Percentiles rank a stretch among this genome's conserved stretches.
Evolutionary conservation across 345 rosid genomes (phyloP).

Genomic region (Pseudoturritis turrita): DNA sequence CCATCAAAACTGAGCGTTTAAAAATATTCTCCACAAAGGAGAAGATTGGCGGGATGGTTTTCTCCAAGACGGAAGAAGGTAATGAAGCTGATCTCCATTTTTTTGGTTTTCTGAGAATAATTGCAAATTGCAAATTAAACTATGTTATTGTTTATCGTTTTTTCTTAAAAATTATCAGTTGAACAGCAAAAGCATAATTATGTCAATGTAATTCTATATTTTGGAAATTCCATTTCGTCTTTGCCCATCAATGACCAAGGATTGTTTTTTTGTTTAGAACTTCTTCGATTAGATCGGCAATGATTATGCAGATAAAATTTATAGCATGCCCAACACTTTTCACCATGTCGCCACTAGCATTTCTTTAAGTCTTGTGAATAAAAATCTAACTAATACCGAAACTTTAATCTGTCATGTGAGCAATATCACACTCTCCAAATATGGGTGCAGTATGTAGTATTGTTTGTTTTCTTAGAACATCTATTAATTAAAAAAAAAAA

Average conservation of each 20-base stretch:
- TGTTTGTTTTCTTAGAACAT: not conserved
- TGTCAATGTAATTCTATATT: not conserved
- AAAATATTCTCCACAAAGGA: no score
- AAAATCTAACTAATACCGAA: not conserved
- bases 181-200: not conserved
- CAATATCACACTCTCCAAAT: not conserved
- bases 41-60: no score
- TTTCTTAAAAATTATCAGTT: not conserved
- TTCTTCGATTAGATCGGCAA: not conserved
- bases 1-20: no score
- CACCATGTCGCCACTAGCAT: constrained; percentile 1
- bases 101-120: not conserved
- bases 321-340: not conserved
- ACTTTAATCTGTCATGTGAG: not conserved
- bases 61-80: no score
- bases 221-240: not conserved
- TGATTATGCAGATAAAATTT: not conserved
- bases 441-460: not conserved
- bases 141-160: not conserved
- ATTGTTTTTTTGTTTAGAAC: not conserved
- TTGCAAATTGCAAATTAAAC: not conserved
- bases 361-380: not conserved
- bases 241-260: not conserved
- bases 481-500: no score
- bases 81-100: no score